Evolutionary conservation across 805 yeast genomes (phyloP), one percentile per base, ranked within the genome.

Genomic region (Candida tibetensis): DNA sequence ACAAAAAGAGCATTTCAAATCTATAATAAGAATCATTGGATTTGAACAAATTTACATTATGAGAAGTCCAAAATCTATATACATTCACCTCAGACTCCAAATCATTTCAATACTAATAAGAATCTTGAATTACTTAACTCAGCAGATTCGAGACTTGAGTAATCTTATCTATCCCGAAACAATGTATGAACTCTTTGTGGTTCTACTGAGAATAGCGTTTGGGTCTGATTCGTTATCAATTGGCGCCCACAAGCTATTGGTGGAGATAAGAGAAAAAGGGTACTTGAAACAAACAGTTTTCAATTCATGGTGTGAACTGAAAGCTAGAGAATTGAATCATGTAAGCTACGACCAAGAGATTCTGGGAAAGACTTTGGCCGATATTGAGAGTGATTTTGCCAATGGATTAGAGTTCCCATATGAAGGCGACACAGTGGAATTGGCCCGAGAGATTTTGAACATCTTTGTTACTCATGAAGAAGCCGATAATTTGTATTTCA

Each of bases 391-490:
- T 35, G 70, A 68, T 6, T 60, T 63, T 33, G 67, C 79, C 34
- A 79, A 81, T 51, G 86, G 86, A 1, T 53, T 79, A 10, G 86
- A 81, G 51, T 71, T 79, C 42, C 74, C 78, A 4, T 82, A 80
- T 51, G 81, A 77, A 39, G 75, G 69, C 40, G 80, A 76, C 40
- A 77, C 79, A 2, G 77, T 83, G 27, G 87, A 81, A 44, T 63
- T 82, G 52, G 82, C 95, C 0, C 68, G 87, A 44, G 85, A 81
- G 45, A 73, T 87, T 14, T 63, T 88, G 37, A 87, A 81, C 41
- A 70, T 73, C 18, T 78, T 81, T 42, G 74, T 81, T 8, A 82
- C 87, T 3, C 81, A 81, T 51, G 89, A 84, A 46, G 95, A 85
- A 48, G 87, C 88, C 1, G 95, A 88, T 57, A 76, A 79, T 37